Percentiles rank a stretch among this genome's conserved stretches.
Conservation (phyloP, 306 rosid genomes). For the Fagus crenata region DNA sequence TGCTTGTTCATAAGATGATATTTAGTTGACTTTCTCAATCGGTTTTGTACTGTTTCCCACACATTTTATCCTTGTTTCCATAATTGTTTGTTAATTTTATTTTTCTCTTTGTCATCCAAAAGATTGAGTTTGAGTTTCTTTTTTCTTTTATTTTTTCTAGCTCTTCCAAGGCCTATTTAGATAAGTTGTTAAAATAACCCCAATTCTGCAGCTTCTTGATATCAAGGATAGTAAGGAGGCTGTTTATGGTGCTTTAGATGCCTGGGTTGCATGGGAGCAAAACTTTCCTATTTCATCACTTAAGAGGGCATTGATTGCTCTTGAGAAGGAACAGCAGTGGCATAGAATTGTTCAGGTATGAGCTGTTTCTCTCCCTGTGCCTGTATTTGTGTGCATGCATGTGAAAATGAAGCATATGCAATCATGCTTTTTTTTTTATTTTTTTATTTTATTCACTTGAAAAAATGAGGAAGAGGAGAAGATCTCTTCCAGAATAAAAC, state of each 20-base stretch:
- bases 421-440: neutral
- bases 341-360: constrained; percentile 84
- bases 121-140: neutral
- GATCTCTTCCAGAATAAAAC: neutral
- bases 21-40: neutral
- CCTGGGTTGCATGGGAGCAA: constrained; percentile 94
- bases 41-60: neutral
- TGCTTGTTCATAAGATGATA: neutral
- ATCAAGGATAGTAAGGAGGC: constrained; percentile 75
- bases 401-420: neutral
- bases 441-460: no score
- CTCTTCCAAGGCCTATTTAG: neutral
- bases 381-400: neutral
- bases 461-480: neutral
- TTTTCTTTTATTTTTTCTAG: neutral
- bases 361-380: constrained; percentile 8
- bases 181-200: constrained; percentile 20
- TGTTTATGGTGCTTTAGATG: constrained; percentile 84
- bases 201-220: constrained; percentile 63
- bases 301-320: constrained; percentile 50
- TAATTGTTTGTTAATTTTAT: neutral
- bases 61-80: neutral
- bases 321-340: constrained; percentile 89
- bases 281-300: constrained; percentile 69
- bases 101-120: neutral